Conservation (phyloP, 2,329 filamentous ascomycete species). For the Botrytis cinerea region DNA sequence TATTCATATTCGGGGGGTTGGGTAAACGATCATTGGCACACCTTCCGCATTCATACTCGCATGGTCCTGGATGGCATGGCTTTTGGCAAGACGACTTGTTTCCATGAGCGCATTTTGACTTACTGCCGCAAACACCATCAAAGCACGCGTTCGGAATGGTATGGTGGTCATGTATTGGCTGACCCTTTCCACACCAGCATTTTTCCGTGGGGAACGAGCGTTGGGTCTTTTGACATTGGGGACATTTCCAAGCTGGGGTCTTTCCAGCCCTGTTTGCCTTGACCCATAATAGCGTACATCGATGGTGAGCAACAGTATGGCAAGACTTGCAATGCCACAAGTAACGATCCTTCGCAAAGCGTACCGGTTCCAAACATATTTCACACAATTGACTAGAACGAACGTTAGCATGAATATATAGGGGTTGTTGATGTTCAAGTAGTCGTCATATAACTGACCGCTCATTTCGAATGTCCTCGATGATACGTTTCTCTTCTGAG, state of each 20-base stretch:
- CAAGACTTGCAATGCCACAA: constrained; percentile 31
- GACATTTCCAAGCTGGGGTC: constrained; percentile 23
- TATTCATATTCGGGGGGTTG: neutral
- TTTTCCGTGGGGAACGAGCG: neutral
- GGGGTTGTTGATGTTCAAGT: neutral
- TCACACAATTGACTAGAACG: neutral
- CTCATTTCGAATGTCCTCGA: constrained; percentile 27
- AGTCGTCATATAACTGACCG: constrained; percentile 11
- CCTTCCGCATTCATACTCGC: constrained; percentile 24
- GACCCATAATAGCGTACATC: constrained; percentile 22
- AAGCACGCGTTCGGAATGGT: constrained; percentile 25
- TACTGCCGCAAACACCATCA: constrained; percentile 18
- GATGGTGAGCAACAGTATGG: constrained; percentile 27
- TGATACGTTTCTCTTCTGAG: constrained; percentile 20
- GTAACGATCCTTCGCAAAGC: neutral
- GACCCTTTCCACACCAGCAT: constrained; percentile 29
- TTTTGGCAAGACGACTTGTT: constrained; percentile 17
- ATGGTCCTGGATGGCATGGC: constrained; percentile 33
- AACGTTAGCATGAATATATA: neutral
- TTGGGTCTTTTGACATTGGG: constrained; percentile 12
- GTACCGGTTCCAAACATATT: constrained; percentile 1
- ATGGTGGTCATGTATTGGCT: neutral
- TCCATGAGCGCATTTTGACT: constrained; percentile 25
- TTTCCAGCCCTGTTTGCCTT: neutral
- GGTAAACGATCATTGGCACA: neutral